Conservation (phyloP, 1,139 yeast genomes). For the Kurtzmaniella natalensis region DNA sequence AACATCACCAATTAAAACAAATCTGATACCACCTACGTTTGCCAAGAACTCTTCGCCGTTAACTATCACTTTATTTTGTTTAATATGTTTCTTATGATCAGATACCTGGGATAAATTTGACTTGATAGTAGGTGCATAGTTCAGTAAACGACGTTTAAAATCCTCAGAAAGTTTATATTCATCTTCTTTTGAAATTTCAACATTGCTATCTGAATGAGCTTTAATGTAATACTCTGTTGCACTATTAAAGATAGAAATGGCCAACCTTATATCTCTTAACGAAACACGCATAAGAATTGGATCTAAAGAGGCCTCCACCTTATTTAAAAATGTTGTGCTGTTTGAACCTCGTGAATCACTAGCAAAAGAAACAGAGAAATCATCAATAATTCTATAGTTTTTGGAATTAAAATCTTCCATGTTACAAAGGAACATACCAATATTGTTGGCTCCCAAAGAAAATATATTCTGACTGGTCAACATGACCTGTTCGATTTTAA, state of each 20-base stretch:
- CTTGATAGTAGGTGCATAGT: constrained; percentile 63
- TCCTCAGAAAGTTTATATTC: constrained; percentile 53
- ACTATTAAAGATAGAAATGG: constrained; percentile 63
- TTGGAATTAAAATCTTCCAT: constrained; percentile 65
- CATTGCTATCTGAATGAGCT: constrained; percentile 20
- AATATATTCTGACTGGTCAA: constrained; percentile 63
- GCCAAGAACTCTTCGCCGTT: constrained; percentile 72
- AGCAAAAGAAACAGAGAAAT: constrained; percentile 75
- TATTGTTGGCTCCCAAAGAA: constrained; percentile 67
- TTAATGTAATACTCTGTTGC: constrained; percentile 57
- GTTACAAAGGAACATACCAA: constrained; percentile 80
- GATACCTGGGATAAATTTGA: constrained; percentile 33
- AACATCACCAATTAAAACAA: constrained; percentile 88
- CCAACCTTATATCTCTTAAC: constrained; percentile 79
- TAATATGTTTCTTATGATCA: constrained; percentile 8
- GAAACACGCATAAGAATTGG: constrained; percentile 81
- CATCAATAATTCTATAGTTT: constrained; percentile 76
- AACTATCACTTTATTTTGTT: constrained; percentile 37
- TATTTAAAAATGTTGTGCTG: constrained; percentile 51
- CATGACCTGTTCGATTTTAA: constrained; percentile 77
- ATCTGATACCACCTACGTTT: constrained; percentile 74
- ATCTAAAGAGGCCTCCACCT: constrained; percentile 69
- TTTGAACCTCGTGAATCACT: constrained; percentile 70
- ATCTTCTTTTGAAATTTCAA: constrained; percentile 12
- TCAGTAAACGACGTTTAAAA: constrained; percentile 51